Conservation (phyloP, 2,329 filamentous ascomycete species). For the Hypoxylon sp. region DNA sequence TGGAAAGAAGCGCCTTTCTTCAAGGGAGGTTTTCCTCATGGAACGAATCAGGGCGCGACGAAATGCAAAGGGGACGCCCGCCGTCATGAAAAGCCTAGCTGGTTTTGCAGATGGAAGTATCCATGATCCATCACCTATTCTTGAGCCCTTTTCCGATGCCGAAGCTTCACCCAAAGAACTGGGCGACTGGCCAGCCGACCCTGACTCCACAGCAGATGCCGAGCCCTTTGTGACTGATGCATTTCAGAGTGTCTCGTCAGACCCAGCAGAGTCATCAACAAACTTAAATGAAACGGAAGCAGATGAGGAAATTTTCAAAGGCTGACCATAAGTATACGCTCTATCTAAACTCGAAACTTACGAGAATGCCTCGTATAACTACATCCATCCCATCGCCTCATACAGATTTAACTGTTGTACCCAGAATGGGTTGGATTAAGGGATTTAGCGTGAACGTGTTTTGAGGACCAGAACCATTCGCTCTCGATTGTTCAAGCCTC, state of each 20-base stretch:
- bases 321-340: neutral
- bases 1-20: conserved; percentile 41
- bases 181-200: neutral
- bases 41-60: conserved; percentile 46
- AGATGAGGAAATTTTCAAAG: neutral
- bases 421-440: neutral
- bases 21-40: conserved; percentile 38
- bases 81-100: conserved; percentile 49
- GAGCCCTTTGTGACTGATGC: conserved; percentile 4
- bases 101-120: conserved; percentile 41
- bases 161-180: neutral
- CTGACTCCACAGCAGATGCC: neutral
- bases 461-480: neutral
- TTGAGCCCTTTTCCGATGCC: conserved; percentile 1
- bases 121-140: neutral
- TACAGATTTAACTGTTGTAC: neutral
- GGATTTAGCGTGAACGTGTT: neutral
- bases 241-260: neutral
- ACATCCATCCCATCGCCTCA: neutral
- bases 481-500: neutral
- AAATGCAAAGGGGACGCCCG: conserved; percentile 39
- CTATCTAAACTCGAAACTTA: neutral
- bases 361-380: neutral
- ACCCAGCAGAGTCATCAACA: neutral
- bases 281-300: neutral